Percentiles rank a stretch among this genome's conserved stretches.
Evolutionary conservation across 2,329 filamentous ascomycete species (phyloP).

Genomic region (Calonectria henricotiae): DNA sequence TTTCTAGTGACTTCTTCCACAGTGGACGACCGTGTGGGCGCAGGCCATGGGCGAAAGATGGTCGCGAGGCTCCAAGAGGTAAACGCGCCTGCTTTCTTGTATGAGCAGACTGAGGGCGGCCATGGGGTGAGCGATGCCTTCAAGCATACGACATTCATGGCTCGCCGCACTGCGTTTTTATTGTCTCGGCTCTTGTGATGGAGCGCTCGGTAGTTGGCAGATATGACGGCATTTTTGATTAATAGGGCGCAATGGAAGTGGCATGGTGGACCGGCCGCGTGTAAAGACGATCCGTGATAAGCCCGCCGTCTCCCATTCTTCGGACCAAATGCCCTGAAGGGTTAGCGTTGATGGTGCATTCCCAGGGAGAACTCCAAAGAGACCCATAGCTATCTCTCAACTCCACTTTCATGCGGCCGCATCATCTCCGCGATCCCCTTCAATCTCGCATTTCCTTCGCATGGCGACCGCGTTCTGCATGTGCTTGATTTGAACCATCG

Average conservation of each 20-base stretch:
- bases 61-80: not conserved
- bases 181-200: not conserved
- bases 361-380: not conserved
- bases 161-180: constrained; percentile 3
- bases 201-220: not conserved
- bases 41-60: not conserved
- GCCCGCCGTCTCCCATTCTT: not conserved
- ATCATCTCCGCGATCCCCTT: not conserved
- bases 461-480: not conserved
- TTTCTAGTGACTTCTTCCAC: constrained; percentile 1
- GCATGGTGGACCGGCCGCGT: not conserved
- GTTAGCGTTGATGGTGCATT: not conserved
- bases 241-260: no score
- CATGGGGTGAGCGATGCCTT: constrained; percentile 13
- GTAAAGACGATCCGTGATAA: not conserved
- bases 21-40: not conserved
- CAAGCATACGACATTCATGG: not conserved
- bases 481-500: no score
- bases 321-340: not conserved
- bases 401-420: not conserved
- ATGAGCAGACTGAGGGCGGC: constrained; percentile 1
- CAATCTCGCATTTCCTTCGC: not conserved
- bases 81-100: not conserved
- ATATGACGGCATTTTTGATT: not conserved
- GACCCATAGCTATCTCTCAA: not conserved